A percentile compares a stretch with the other conserved stretches of the same genome.
Evolutionary conservation across 352 stramenopile species (phyloP).

Genomic region (Globisporangium alternatum): DNA sequence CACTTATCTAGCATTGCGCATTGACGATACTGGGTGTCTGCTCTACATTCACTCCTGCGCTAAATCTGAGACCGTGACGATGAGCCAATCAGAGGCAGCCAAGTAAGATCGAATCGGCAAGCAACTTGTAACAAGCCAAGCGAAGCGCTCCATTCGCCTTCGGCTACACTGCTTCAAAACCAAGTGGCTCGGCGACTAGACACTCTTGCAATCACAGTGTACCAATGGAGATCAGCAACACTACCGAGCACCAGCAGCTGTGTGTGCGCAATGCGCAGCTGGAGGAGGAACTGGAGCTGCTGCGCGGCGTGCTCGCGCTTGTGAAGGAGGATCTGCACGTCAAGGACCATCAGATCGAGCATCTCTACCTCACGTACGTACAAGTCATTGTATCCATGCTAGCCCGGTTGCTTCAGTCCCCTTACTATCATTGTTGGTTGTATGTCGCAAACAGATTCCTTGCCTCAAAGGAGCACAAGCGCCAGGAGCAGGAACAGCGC

Average conservation of each 20-base stretch:
- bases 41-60: no score
- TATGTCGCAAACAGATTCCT: conserved; percentile 15
- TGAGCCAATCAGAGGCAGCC: no score
- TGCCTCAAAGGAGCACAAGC: conserved; percentile 22
- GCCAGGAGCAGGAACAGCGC: conserved; percentile 21
- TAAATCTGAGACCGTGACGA: no score
- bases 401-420: no score
- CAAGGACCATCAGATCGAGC: conserved; percentile 34
- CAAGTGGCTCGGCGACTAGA: no score
- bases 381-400: not conserved
- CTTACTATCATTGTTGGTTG: not conserved
- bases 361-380: conserved; percentile 28
- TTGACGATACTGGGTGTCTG: no score
- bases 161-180: no score
- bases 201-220: no score
- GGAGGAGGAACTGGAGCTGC: conserved; percentile 25
- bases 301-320: conserved; percentile 26
- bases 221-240: not conserved
- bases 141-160: no score
- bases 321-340: conserved; percentile 34
- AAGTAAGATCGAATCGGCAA: no score
- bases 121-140: no score
- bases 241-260: not conserved
- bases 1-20: no score
- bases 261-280: conserved; percentile 12